phyloP scores from a whole-genome alignment of 805 yeast species.

The Yarrowia sp. region DNA sequence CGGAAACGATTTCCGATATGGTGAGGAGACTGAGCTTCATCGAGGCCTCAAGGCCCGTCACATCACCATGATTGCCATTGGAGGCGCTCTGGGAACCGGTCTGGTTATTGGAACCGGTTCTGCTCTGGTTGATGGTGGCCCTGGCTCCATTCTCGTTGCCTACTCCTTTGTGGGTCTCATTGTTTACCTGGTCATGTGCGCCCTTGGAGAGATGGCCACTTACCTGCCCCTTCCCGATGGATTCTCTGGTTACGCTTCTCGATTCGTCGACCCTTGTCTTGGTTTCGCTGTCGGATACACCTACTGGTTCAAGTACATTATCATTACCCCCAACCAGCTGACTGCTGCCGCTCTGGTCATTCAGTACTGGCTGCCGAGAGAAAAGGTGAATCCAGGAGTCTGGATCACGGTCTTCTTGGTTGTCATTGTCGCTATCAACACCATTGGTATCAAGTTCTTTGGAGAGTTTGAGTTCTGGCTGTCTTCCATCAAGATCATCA shows the following conservation, averaged over 20 bases:
- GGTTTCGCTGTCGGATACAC: conserved; percentile 75
- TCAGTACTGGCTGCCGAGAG: conserved; percentile 59
- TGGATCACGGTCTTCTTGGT: conserved; percentile 62
- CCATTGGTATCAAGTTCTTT: conserved; percentile 59
- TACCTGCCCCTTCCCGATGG: conserved; percentile 71
- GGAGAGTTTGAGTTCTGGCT: conserved; percentile 61
- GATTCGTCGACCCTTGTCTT: conserved; percentile 69
- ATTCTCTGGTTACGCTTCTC: conserved; percentile 67
- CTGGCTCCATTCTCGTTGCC: conserved; percentile 60
- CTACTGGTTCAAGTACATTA: conserved; percentile 61
- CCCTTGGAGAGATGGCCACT: conserved; percentile 73
- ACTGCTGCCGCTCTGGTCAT: conserved; percentile 66
- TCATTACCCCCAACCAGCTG: conserved; percentile 68
- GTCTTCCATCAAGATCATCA: conserved; percentile 63
- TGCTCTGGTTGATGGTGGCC: conserved; percentile 75
- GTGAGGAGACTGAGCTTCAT: conserved; percentile 41
- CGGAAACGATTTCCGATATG: conserved; percentile 37
- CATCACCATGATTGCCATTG: conserved; percentile 76
- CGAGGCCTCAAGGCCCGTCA: conserved; percentile 62
- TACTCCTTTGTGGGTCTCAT: conserved; percentile 74
- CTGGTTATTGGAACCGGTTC: conserved; percentile 78
- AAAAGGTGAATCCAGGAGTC: conserved; percentile 56
- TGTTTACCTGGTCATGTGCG: conserved; percentile 72
- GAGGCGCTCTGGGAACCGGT: conserved; percentile 86
- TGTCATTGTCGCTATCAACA: conserved; percentile 58